phyloP scores from a whole-genome alignment of 176 grass and related monocot species.

The Triticum dicoccoides region DNA sequence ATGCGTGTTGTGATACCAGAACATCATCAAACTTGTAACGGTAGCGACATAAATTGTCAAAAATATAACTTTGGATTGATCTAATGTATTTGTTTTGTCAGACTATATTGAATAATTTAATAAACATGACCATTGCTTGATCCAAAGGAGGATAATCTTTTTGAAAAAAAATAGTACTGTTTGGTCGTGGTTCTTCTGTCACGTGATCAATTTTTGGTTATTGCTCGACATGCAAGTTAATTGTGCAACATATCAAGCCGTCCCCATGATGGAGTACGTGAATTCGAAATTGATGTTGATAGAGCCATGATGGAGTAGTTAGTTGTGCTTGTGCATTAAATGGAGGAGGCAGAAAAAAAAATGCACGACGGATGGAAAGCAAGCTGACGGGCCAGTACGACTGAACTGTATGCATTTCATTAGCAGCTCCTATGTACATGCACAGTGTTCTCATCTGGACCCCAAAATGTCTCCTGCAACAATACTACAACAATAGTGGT shows the following conservation, averaged over 20 bases:
- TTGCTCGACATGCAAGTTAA: neutral
- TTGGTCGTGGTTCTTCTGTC: neutral
- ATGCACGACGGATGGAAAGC: neutral
- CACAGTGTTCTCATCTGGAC: neutral
- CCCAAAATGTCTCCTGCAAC: neutral
- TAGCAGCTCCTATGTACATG: neutral
- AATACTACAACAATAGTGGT: neutral
- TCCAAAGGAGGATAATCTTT: too few species aligned
- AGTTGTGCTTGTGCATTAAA: neutral
- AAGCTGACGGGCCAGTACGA: neutral
- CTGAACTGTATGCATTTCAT: neutral
- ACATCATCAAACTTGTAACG: too few species aligned
- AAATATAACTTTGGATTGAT: too few species aligned
- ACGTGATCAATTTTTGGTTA: neutral
- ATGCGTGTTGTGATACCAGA: rapidly evolving
- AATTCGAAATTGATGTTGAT: neutral
- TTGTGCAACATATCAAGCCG: neutral
- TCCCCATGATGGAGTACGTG: neutral
- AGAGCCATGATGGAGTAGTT: neutral
- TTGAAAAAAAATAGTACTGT: too few species aligned
- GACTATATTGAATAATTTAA: too few species aligned
- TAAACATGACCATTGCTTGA: too few species aligned
- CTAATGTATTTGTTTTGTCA: too few species aligned
- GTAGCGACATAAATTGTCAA: too few species aligned
- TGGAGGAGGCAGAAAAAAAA: neutral